Conservation (phyloP, 805 yeast genomes). For the Ogataea nakhonphanomensis region DNA sequence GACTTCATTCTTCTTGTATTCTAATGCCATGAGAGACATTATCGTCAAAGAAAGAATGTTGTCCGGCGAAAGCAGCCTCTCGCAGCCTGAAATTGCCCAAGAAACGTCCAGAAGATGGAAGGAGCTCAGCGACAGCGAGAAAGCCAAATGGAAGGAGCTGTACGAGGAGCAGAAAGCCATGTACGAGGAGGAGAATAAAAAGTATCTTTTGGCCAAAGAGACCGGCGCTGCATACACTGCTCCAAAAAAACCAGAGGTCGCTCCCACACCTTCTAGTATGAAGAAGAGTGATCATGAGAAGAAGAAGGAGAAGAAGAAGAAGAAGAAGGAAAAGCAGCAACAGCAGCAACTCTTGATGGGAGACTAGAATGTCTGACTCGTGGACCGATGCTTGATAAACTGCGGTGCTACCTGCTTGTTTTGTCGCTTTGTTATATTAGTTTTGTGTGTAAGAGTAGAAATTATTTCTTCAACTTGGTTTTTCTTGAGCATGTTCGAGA, state of each 20-base stretch:
- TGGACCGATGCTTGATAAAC: background rate
- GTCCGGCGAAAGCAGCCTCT: conserved; percentile 57
- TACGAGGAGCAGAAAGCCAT: conserved; percentile 44
- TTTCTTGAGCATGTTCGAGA: background rate
- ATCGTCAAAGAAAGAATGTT: conserved; percentile 65
- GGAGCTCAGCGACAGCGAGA: conserved; percentile 62
- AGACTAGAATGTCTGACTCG: conserved; percentile 3
- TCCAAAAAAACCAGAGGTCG: conserved; percentile 26
- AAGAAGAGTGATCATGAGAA: conserved; percentile 35
- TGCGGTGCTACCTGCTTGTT: background rate
- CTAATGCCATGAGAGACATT: conserved; percentile 67
- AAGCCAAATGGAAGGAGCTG: conserved; percentile 64
- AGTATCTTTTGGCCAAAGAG: conserved; percentile 30
- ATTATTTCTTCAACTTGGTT: conserved; percentile 1
- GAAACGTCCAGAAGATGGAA: conserved; percentile 81
- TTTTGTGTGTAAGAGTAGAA: conserved; percentile 10
- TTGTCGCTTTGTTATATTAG: conserved; percentile 16
- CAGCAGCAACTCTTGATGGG: conserved; percentile 10
- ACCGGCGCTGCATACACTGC: conserved; percentile 28
- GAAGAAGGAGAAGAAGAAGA: conserved; percentile 52
- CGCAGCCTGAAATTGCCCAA: conserved; percentile 75
- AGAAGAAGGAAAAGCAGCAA: conserved; percentile 38
- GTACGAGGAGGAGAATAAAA: conserved; percentile 31
- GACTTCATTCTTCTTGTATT: conserved; percentile 79
- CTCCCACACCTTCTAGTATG: conserved; percentile 20